Evolutionary conservation across 331 rosid genomes (phyloP), one percentile per base, ranked within the genome.

Genomic region (Telfairia occidentalis): DNA sequence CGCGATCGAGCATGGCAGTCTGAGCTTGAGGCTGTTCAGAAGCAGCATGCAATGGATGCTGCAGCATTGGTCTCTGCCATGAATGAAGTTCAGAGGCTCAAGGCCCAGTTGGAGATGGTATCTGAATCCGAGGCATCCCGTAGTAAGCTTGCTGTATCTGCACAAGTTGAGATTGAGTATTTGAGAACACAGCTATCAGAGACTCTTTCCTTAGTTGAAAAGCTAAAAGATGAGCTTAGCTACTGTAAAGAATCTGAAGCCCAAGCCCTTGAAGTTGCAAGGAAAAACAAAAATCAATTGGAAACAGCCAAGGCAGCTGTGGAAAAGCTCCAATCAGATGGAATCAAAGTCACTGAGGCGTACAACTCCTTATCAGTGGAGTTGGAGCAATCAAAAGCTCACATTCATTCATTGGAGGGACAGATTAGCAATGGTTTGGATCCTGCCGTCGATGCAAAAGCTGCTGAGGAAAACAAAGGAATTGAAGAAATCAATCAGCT

Each of bases 1-100:
- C 86, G 96, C 4, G 97, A 92, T 80, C 77, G 84, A 78, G 98
- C 85, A 7, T 92, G 98, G 96, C 89, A 92, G 52, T 92, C 92
- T 21, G 96, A 92, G 76, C 89, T 92, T 13, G 91, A 88, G 81
- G 97, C 96, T 52, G 85, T 88, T 67, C 91, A 85, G 81, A 82
- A 84, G 82, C 98, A 92, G 78, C 95, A 91, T 29, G 71, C 92
- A 15, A 89, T 88, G 89, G 98, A 92, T 74, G 86, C 92, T 53
- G 16, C 95, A 49, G 88, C 96, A 60, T 64, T 92, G 75, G 78
- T 84, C 73, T 90, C 98, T 80, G 87, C 92, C 40, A 83, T 82
- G 78, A 89, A 87, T 52, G 96, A 92, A 79, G 85, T 90, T 59
- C 98, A 90, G 79, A 90, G 86, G 82, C 89, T 92, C 85, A 89